Evolutionary conservation across 139 green algal species (phyloP).

Genomic region (Coelastrella sp.): DNA sequence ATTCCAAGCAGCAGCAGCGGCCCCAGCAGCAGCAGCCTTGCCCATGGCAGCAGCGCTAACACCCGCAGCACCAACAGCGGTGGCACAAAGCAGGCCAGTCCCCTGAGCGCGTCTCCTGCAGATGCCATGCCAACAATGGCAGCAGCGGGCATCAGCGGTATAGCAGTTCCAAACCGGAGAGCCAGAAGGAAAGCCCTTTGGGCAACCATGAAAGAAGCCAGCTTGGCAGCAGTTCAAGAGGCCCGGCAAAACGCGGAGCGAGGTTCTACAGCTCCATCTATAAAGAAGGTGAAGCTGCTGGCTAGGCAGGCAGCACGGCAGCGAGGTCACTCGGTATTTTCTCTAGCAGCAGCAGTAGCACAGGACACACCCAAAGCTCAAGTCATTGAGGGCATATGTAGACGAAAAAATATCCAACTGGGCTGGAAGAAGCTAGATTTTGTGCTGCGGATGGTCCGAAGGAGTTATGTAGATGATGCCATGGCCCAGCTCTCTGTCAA

Average conservation of each 20-base stretch:
- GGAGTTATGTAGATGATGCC: conserved; percentile 35
- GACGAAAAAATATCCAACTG: conserved; percentile 16
- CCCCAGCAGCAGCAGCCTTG: conserved; percentile 12
- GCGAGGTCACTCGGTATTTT: background rate
- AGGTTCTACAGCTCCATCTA: too few relatives aligned
- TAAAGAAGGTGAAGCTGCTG: too few relatives aligned
- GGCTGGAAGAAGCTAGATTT: conserved; percentile 52
- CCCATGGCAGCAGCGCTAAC: background rate
- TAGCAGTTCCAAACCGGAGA: background rate
- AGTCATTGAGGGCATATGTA: conserved; percentile 26
- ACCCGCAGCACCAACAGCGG: background rate
- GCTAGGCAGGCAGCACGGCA: background rate
- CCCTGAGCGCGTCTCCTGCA: too few relatives aligned
- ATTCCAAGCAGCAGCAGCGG: background rate
- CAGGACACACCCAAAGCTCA: background rate
- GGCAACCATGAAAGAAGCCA: background rate
- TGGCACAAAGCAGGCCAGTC: background rate
- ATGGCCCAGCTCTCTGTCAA: conserved; percentile 39
- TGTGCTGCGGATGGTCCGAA: conserved; percentile 31
- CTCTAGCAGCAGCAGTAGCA: background rate
- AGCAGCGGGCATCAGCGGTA: too few relatives aligned
- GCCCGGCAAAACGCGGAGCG: too few relatives aligned
- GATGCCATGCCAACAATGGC: too few relatives aligned
- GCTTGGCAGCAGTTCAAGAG: too few relatives aligned
- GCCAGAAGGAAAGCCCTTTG: background rate